These are phyloP conservation scores for Nothopassalora personata DNA, from an alignment of 2,329 filamentous ascomycete genomes.

Conservation along the genomic window DNA sequence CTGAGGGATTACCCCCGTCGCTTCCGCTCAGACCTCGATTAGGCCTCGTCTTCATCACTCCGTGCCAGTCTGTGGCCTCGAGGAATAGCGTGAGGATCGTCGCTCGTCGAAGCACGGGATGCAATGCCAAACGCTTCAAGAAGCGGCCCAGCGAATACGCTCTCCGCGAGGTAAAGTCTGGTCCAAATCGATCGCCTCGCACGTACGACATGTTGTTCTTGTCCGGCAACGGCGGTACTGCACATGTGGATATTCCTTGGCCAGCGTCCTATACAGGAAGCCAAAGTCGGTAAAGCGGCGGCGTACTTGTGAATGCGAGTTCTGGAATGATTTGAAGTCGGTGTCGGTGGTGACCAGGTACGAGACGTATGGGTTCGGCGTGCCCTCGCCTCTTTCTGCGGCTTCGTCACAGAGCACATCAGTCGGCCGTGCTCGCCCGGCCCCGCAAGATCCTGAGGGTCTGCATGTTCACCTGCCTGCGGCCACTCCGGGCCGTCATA, in stretches of 20 bases:
- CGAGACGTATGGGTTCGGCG: conserved; percentile 93
- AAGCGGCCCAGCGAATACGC: conserved; percentile 90
- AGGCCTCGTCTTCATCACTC: conserved; percentile 78
- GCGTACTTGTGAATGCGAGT: conserved; percentile 69
- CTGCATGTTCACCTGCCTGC: conserved; percentile 47
- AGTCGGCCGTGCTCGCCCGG: conserved; percentile 66
- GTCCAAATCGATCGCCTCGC: conserved; percentile 86
- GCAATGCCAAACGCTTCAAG: conserved; percentile 75
- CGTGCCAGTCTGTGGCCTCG: conserved; percentile 93
- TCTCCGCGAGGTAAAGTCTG: conserved; percentile 84
- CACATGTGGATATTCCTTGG: conserved; percentile 81
- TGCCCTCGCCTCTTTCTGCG: conserved; percentile 92
- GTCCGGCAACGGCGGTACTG: conserved; percentile 89
- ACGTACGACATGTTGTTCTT: conserved; percentile 99
- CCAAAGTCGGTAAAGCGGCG: conserved; percentile 97
- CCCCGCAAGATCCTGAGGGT: conserved; percentile 55
- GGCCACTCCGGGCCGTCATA: conserved; percentile 78
- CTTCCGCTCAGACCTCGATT: conserved; percentile 51
- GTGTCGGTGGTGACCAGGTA: conserved; percentile 91
- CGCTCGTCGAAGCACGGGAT: conserved; percentile 80
- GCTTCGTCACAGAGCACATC: conserved; percentile 75
- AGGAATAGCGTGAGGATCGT: conserved; percentile 82
- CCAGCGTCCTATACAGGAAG: conserved; percentile 88
- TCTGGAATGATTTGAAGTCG: conserved; percentile 89
- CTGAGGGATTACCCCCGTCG: conserved; percentile 53